phyloP scores from a whole-genome alignment of 306 rosid species.

The Comarum palustre region DNA sequence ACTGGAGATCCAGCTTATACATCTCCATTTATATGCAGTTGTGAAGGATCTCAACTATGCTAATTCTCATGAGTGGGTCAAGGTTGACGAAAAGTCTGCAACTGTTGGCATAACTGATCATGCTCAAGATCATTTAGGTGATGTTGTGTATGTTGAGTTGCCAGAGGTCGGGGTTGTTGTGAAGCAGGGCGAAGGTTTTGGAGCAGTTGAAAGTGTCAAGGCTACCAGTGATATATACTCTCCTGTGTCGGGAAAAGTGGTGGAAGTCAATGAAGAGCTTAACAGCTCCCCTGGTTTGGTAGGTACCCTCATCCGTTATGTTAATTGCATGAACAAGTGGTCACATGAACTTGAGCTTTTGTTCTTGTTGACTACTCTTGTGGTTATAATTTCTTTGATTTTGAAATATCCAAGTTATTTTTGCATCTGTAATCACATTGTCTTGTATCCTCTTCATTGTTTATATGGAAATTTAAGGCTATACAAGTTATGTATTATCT shows the following conservation, averaged over 20 bases:
- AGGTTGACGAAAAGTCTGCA: constrained; percentile 71
- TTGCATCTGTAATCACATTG: not conserved
- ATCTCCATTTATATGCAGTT: constrained; percentile 43
- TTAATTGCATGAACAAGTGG: not conserved
- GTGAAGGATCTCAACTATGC: constrained; percentile 74
- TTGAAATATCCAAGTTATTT: not conserved
- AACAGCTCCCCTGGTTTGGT: constrained; percentile 82
- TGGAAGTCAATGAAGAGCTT: constrained; percentile 69
- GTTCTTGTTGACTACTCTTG: not conserved
- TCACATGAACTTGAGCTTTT: not conserved
- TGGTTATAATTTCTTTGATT: not conserved
- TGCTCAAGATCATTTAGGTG: constrained; percentile 97
- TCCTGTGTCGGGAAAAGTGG: constrained; percentile 81
- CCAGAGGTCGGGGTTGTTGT: constrained; percentile 70
- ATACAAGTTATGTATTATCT: not conserved
- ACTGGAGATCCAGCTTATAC: constrained; percentile 6
- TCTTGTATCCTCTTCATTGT: not conserved
- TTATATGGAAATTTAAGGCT: too few species aligned
- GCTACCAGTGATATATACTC: constrained; percentile 91
- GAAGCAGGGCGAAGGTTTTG: constrained; percentile 64
- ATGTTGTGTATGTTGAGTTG: constrained; percentile 86
- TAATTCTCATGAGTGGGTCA: constrained; percentile 86
- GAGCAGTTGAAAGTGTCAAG: constrained; percentile 96
- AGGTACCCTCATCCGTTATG: constrained; percentile 34
- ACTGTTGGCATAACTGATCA: constrained; percentile 85